These are phyloP conservation scores for Ceratocystis variospora DNA, from an alignment of 2,329 filamentous ascomycete species.

Conservation along the genomic window DNA sequence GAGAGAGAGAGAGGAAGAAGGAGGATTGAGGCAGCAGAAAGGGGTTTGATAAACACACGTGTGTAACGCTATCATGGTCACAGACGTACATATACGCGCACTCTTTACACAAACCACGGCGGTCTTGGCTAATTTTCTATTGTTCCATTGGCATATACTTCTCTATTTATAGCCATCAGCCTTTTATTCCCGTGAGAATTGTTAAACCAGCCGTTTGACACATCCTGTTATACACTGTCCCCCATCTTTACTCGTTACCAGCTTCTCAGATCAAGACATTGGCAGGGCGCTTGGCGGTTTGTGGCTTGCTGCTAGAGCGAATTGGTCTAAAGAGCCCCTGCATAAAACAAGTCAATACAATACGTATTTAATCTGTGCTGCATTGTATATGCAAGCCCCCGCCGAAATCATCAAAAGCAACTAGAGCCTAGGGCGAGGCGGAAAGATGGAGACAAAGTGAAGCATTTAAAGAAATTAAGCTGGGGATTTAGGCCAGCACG, in stretches of 20 bases:
- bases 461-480: not conserved
- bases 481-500: too few species aligned
- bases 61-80: not conserved
- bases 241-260: not conserved
- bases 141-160: not conserved
- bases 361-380: not conserved
- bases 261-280: conserved; percentile 1
- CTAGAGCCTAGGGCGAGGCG: not conserved
- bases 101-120: not conserved
- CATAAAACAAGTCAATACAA: not conserved
- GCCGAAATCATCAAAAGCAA: not conserved
- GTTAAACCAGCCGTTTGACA: not conserved
- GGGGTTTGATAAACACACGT: not conserved
- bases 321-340: not conserved
- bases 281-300: not conserved
- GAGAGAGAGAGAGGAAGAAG: not conserved
- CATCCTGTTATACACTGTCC: not conserved
- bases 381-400: not conserved
- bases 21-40: not conserved
- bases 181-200: not conserved
- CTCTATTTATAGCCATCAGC: not conserved
- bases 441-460: not conserved
- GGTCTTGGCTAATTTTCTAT: not conserved
- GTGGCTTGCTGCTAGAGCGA: not conserved
- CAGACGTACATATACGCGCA: not conserved